A percentile compares a stretch with the other conserved stretches of the same genome.
Conservation (phyloP, 441 rosid species). For the Aquilaria agallochum region DNA sequence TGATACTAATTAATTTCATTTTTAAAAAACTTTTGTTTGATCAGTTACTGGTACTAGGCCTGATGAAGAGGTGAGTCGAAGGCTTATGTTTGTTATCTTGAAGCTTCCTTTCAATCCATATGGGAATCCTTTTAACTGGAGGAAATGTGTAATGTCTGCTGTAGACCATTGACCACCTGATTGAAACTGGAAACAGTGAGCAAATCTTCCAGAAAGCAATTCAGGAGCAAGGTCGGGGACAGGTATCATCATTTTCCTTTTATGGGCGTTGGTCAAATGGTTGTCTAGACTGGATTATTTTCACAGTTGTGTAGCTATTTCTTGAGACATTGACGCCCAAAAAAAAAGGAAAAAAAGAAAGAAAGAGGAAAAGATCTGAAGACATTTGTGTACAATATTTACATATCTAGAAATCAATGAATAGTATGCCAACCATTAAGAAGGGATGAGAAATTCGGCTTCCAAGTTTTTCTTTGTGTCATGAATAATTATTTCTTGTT, state of each 20-base stretch:
- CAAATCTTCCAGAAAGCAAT: slow-evolving; percentile 91
- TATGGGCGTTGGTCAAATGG: background rate
- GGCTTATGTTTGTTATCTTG: slow-evolving; percentile 3
- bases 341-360: too few relatives aligned
- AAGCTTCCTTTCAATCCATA: slow-evolving; percentile 6
- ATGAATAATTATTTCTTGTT: too few relatives aligned
- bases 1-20: slow-evolving; percentile 9
- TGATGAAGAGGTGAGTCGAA: slow-evolving; percentile 59
- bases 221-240: slow-evolving; percentile 90
- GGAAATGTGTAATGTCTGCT: slow-evolving; percentile 4
- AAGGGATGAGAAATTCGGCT: too few relatives aligned
- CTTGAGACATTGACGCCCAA: too few relatives aligned
- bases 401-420: too few relatives aligned
- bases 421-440: too few relatives aligned
- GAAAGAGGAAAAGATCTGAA: too few relatives aligned
- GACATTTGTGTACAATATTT: too few relatives aligned
- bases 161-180: slow-evolving; percentile 80
- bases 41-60: slow-evolving; percentile 70
- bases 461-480: too few relatives aligned
- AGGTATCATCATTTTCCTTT: slow-evolving; percentile 33
- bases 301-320: too few relatives aligned
- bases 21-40: slow-evolving; percentile 17
- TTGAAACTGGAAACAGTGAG: slow-evolving; percentile 93
- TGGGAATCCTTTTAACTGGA: slow-evolving; percentile 20
- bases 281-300: too few relatives aligned